Conservation (phyloP, 2,329 filamentous ascomycete genomes). For the Cladosporium sp. region DNA sequence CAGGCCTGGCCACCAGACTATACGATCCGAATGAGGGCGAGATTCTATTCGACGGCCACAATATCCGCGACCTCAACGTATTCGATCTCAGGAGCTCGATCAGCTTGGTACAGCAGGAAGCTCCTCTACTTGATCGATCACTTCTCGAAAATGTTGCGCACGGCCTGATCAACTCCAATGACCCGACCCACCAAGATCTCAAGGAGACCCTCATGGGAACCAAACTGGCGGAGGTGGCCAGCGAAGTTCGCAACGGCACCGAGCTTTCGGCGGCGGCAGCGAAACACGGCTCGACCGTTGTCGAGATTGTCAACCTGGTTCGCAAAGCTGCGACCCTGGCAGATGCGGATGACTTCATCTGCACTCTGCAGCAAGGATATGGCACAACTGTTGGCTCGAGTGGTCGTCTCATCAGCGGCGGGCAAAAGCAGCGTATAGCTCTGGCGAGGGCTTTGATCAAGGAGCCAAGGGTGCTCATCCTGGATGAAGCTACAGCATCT, state of each 20-base stretch:
- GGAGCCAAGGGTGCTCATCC: conserved; percentile 43
- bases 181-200: conserved; percentile 35
- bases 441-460: conserved; percentile 46
- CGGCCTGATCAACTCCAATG: conserved; percentile 42
- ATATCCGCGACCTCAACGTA: conserved; percentile 36
- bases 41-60: conserved; percentile 36
- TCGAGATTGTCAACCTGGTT: conserved; percentile 88
- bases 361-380: conserved; percentile 47
- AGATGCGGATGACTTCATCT: conserved; percentile 57
- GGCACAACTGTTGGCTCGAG: conserved; percentile 45
- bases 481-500: conserved; percentile 49
- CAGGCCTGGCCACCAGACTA: conserved; percentile 50
- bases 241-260: conserved; percentile 49
- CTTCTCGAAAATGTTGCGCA: conserved; percentile 53
- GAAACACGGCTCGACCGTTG: conserved; percentile 15
- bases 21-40: conserved; percentile 36
- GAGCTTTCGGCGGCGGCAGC: conserved; percentile 44
- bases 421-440: conserved; percentile 41
- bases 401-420: conserved; percentile 32
- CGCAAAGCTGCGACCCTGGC: conserved; percentile 84
- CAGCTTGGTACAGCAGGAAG: conserved; percentile 48
- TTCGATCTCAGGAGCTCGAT: conserved; percentile 31
- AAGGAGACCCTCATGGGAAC: conserved; percentile 43
- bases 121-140: conserved; percentile 48
- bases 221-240: conserved; percentile 37